Base-by-base conservation (phyloP, 2,329 filamentous ascomycete species). In the Aspergillus candidus region DNA sequence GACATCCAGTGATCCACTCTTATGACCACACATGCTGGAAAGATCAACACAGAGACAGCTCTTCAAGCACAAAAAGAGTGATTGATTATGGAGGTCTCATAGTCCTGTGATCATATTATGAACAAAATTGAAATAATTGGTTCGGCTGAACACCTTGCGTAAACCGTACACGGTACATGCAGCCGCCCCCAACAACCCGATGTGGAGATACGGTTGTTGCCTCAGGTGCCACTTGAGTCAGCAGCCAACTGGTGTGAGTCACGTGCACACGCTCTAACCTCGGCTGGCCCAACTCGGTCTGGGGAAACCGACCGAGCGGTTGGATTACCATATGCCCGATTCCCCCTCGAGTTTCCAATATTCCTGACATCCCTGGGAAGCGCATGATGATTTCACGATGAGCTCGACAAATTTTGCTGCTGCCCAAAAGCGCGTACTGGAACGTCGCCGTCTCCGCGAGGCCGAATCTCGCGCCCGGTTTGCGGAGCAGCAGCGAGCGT, bases 391-490 rank as follows among this genome's bases (percentile, higher is more conserved):
- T 62, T 38, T 49, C 52, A 65, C 59, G 53, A 78, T 79, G 76
- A 76, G 72, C 53, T 73, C 75, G 43, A 72, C 77, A 62, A 86
- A 86, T 69, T 96, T 96, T 71, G 84, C 86, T 67, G 84, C 88
- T 66, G 91, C 91, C 53, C 90, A 96, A 72, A 79, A 86, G 71
- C 87, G 90, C 65, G 82, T 96, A 48, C 78, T 85, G 53, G 84
- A 86, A 56, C 86, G 89, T 59, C 87, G 88, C 59, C 79, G 80
- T 62, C 82, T 83, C 50, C 84, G 86, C 66, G 86, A 88, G 66
- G 76, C 76, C 50, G 77, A 83, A 61, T 72, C 77, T 43, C 80
- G 78, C 57, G 73, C 79, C 46, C 77, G 74, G 40, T 66, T 79
- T 52, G 60, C 58, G 38, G 62, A 62, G 50, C 66, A 65, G 51